Evolutionary conservation across 139 green algal species (phyloP).

Genomic region (Picochlorum costavermella): DNA sequence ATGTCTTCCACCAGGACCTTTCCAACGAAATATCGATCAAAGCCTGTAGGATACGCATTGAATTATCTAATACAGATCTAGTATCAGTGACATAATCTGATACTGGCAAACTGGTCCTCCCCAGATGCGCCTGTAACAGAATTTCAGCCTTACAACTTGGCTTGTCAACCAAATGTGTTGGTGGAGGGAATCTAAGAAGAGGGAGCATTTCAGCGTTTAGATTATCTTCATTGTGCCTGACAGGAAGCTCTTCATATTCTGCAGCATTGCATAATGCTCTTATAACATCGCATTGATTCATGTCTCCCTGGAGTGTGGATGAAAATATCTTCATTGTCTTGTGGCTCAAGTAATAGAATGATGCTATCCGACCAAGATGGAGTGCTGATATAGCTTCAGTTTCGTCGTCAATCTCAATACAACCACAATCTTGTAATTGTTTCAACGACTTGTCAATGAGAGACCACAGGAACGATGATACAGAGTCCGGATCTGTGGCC

Average conservation of each 20-base stretch:
- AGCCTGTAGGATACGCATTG: conserved; percentile 79
- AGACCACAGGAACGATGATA: conserved; percentile 67
- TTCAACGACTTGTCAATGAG: conserved; percentile 63
- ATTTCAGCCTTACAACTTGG: conserved; percentile 93
- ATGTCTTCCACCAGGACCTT: conserved; percentile 66
- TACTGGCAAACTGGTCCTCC: conserved; percentile 70
- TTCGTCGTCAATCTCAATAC: conserved; percentile 47
- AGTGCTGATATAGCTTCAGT: conserved; percentile 40
- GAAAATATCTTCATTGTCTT: conserved; percentile 70
- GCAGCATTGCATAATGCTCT: conserved; percentile 61
- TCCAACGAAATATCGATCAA: conserved; percentile 82
- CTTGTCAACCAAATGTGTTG: conserved; percentile 42
- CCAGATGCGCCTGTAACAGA: conserved; percentile 89
- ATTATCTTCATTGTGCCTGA: conserved; percentile 97
- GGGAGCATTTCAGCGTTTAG: conserved; percentile 72
- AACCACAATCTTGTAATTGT: conserved; percentile 67
- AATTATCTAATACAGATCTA: conserved; percentile 86
- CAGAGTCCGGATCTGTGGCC: conserved; percentile 33
- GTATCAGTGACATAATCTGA: conserved; percentile 94
- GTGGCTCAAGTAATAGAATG: conserved; percentile 94
- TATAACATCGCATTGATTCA: conserved; percentile 43
- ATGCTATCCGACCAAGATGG: conserved; percentile 69
- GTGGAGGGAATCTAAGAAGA: conserved; percentile 38
- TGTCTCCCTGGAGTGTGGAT: conserved; percentile 38
- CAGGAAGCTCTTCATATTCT: conserved; percentile 95